Conservation (phyloP, 2,329 filamentous ascomycete genomes). For the Xylariaceae sp. region DNA sequence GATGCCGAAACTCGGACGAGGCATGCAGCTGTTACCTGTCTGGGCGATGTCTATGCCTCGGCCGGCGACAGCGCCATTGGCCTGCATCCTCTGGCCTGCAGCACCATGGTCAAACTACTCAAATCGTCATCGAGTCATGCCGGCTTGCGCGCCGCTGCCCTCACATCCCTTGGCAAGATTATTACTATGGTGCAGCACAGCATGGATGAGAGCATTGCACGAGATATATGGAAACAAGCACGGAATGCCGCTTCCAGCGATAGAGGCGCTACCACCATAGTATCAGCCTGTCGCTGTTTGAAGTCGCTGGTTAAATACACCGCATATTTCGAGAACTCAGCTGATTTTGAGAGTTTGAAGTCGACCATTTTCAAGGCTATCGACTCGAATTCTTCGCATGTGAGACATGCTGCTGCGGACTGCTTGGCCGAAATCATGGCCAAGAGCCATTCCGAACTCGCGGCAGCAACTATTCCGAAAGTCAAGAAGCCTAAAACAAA, state of each 20-base stretch:
- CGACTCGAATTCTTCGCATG: conserved; percentile 69
- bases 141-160: conserved; percentile 74
- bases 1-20: conserved; percentile 76
- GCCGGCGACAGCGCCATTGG: conserved; percentile 91
- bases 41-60: conserved; percentile 86
- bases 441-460: conserved; percentile 68
- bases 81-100: conserved; percentile 70
- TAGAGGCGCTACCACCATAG: conserved; percentile 77
- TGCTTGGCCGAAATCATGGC: conserved; percentile 80
- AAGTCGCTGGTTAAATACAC: conserved; percentile 69
- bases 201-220: conserved; percentile 78
- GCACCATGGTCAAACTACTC: conserved; percentile 69
- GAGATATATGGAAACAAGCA: conserved; percentile 90
- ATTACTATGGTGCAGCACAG: conserved; percentile 69
- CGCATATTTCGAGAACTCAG: conserved; percentile 78
- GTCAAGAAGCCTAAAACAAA: conserved; percentile 62
- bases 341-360: conserved; percentile 87
- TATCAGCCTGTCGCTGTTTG: conserved; percentile 74
- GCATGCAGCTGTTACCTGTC: conserved; percentile 80
- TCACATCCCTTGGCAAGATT: conserved; percentile 72
- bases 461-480: conserved; percentile 48
- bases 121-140: conserved; percentile 77
- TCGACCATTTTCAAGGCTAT: conserved; percentile 79
- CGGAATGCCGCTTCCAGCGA: conserved; percentile 72
- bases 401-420: conserved; percentile 81